phyloP scores from a whole-genome alignment of 768 basidiomycete species.

The Hypsizygus marmoreus region DNA sequence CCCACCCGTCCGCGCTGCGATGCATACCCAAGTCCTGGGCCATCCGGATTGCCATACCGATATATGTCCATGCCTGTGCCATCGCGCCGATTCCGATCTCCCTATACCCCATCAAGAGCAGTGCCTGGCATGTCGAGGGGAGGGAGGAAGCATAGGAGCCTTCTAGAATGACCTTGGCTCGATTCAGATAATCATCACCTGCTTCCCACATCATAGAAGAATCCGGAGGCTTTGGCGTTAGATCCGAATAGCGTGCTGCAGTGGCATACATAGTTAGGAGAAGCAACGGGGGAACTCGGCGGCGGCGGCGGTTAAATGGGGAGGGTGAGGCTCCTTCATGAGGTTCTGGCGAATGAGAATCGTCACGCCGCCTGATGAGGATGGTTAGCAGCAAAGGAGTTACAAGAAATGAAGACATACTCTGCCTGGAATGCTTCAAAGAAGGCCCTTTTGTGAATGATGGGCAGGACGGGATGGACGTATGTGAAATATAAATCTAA shows the following conservation, averaged over 20 bases:
- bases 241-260: constrained; percentile 69
- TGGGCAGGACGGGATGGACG: constrained; percentile 78
- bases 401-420: constrained; percentile 24
- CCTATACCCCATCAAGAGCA: constrained; percentile 80
- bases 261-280: constrained; percentile 84
- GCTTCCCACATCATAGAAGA: constrained; percentile 76
- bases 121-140: constrained; percentile 74
- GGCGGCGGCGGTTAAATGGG: constrained; percentile 41
- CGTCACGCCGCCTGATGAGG: constrained; percentile 22
- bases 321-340: constrained; percentile 24
- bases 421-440: constrained; percentile 52
- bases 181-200: constrained; percentile 70
- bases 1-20: constrained; percentile 79
- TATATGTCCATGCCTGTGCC: constrained; percentile 85
- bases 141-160: constrained; percentile 69
- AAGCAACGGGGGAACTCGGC: constrained; percentile 63
- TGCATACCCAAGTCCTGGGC: constrained; percentile 88
- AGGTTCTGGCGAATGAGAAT: constrained; percentile 19
- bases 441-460: constrained; percentile 73
- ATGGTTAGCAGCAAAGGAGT: constrained; percentile 26
- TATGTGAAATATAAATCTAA: constrained; percentile 79
- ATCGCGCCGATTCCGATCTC: constrained; percentile 89
- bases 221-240: constrained; percentile 40
- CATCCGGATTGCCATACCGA: constrained; percentile 91
- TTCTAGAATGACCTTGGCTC: constrained; percentile 69